phyloP scores from a whole-genome alignment of 2,329 filamentous ascomycete genomes.

The Penicillium sp. region DNA sequence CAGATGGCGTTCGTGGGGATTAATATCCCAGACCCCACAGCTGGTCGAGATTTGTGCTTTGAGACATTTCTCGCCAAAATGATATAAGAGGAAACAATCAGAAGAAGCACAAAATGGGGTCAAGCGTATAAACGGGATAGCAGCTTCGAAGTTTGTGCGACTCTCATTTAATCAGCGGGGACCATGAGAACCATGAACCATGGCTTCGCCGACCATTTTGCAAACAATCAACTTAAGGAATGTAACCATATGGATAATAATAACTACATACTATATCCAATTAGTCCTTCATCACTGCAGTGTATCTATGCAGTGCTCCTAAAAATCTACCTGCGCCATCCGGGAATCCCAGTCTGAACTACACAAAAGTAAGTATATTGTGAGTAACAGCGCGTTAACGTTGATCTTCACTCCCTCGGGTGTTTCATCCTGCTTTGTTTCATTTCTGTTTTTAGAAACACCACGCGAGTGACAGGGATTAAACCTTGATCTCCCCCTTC shows the following conservation, averaged over 20 bases:
- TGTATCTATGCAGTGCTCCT: not conserved
- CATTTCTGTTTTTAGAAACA: constrained; percentile 12
- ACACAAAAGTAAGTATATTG: not conserved
- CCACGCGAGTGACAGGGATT: constrained; percentile 14
- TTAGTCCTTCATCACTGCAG: not conserved
- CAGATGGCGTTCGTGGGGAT: not conserved
- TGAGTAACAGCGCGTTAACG: not conserved
- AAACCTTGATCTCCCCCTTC: not conserved
- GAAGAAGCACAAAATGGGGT: not conserved
- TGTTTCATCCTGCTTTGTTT: constrained; percentile 2
- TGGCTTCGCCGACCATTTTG: constrained; percentile 2
- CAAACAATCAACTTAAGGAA: not conserved
- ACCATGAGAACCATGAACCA: constrained; percentile 11
- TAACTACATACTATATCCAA: not conserved
- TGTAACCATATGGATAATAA: not conserved
- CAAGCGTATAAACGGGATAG: not conserved
- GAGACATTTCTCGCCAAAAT: not conserved
- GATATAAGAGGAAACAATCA: not conserved
- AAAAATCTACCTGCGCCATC: not conserved
- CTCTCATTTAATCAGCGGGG: constrained; percentile 3
- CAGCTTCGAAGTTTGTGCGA: not conserved
- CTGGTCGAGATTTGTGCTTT: not conserved
- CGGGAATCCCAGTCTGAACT: not conserved
- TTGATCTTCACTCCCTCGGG: not conserved
- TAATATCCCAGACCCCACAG: not conserved